Conservation (phyloP, 176 grass and related monocot species). For the Alopecurus myosuroides region DNA sequence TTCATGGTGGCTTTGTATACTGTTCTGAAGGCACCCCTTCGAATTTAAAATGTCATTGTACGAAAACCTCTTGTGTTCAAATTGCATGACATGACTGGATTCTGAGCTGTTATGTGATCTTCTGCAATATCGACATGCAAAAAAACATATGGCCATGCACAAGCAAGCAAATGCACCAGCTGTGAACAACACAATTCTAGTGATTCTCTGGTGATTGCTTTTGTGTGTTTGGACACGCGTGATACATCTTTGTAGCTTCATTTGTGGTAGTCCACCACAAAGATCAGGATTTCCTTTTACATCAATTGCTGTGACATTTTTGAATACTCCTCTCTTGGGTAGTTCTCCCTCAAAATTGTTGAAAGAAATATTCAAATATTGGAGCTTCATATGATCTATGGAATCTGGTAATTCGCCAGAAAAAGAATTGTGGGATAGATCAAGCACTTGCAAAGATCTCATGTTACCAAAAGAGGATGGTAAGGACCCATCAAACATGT, state of each 20-base stretch:
- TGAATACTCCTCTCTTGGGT: not conserved
- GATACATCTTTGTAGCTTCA: not conserved
- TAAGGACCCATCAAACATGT: not conserved
- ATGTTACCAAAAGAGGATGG: not conserved
- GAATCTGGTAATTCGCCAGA: not conserved
- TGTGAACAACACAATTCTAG: not conserved
- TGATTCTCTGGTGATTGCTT: not conserved
- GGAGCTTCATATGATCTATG: not conserved
- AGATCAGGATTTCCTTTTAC: slow-evolving; percentile 20
- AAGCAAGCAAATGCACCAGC: not conserved
- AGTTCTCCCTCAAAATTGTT: not conserved
- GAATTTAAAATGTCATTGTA: slow-evolving; percentile 41
- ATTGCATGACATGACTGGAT: not conserved
- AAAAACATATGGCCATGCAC: not conserved
- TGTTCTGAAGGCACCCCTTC: slow-evolving; percentile 31
- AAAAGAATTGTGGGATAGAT: not conserved
- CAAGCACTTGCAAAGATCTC: not conserved
- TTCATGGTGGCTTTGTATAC: slow-evolving; percentile 40
- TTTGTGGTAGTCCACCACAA: slow-evolving; percentile 28
- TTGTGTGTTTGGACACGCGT: not conserved
- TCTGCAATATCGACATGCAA: not conserved
- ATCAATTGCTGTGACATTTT: slow-evolving; percentile 18
- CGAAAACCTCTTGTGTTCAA: slow-evolving; percentile 11
- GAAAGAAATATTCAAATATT: not conserved
- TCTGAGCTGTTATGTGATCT: not conserved